A percentile compares a stretch with the other conserved stretches of the same genome.
Conservation (phyloP, 1,284 basidiomycete genomes). For the Pisolithus thermaeus region DNA sequence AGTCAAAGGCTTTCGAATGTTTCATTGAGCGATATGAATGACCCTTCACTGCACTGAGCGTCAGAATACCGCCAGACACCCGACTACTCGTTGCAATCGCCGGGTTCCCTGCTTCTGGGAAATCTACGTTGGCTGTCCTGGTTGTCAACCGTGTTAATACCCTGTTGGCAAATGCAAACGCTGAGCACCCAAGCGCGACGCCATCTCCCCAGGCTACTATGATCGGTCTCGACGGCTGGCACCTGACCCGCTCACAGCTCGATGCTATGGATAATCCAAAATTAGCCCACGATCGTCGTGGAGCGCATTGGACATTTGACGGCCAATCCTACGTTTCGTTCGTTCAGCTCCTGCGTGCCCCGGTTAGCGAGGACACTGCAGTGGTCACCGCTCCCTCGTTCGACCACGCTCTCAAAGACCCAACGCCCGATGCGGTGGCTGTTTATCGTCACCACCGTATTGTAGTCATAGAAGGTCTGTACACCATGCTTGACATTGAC, state of each 20-base stretch:
- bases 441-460: slow-evolving; percentile 65
- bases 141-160: slow-evolving; percentile 49
- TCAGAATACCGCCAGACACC: slow-evolving; percentile 7
- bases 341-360: slow-evolving; percentile 45
- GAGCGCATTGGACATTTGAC: slow-evolving; percentile 74
- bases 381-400: slow-evolving; percentile 68
- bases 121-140: slow-evolving; percentile 62
- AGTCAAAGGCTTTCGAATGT: background rate
- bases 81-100: slow-evolving; percentile 73
- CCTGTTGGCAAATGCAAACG: slow-evolving; percentile 5
- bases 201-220: slow-evolving; percentile 40
- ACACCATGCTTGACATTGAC: slow-evolving; percentile 64
- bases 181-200: slow-evolving; percentile 20
- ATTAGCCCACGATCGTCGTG: slow-evolving; percentile 64
- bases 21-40: background rate
- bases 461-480: slow-evolving; percentile 81
- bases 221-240: slow-evolving; percentile 84
- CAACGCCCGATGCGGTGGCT: slow-evolving; percentile 45
- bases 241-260: slow-evolving; percentile 63
- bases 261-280: slow-evolving; percentile 65
- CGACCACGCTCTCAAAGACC: slow-evolving; percentile 67
- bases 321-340: slow-evolving; percentile 61
- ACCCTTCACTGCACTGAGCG: background rate
- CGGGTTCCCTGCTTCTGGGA: slow-evolving; percentile 82
- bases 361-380: slow-evolving; percentile 22